Conservation (phyloP, 1,284 basidiomycete genomes). For the Bjerkandera adusta region DNA sequence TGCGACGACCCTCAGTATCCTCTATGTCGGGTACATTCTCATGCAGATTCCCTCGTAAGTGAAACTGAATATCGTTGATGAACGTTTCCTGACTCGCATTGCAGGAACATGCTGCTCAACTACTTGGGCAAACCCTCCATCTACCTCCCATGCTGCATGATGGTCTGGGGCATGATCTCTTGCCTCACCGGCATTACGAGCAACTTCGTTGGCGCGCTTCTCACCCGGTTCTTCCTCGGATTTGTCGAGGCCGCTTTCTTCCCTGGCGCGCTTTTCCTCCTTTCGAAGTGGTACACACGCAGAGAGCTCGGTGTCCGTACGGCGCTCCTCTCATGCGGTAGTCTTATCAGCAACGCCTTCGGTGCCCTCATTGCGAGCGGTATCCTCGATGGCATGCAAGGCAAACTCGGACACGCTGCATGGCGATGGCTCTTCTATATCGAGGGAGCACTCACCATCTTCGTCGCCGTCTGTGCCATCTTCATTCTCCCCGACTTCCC, state of each 20-base stretch:
- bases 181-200: slow-evolving; percentile 59
- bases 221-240: slow-evolving; percentile 75
- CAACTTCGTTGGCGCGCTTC: slow-evolving; percentile 67
- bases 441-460: slow-evolving; percentile 66
- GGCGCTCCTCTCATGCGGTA: slow-evolving; percentile 70
- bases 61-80: slow-evolving; percentile 1
- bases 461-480: slow-evolving; percentile 57
- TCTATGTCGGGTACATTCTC: slow-evolving; percentile 78
- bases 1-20: slow-evolving; percentile 67
- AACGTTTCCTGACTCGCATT: slow-evolving; percentile 3
- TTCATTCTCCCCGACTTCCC: slow-evolving; percentile 82
- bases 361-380: slow-evolving; percentile 79
- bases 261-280: slow-evolving; percentile 60
- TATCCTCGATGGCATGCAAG: slow-evolving; percentile 70
- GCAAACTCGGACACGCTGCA: slow-evolving; percentile 64
- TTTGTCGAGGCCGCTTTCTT: slow-evolving; percentile 75
- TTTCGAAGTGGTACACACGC: slow-evolving; percentile 74
- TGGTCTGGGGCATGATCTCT: slow-evolving; percentile 69
- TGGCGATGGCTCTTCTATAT: slow-evolving; percentile 85
- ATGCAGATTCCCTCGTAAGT: slow-evolving; percentile 79
- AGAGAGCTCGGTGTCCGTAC: slow-evolving; percentile 71
- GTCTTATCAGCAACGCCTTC: slow-evolving; percentile 80
- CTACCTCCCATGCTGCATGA: slow-evolving; percentile 73
- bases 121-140: slow-evolving; percentile 70
- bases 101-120: slow-evolving; percentile 73